Percentiles rank a stretch among this genome's conserved stretches.
Conservation (phyloP, 345 rosid genomes). For the Gossypium sturtianum region DNA sequence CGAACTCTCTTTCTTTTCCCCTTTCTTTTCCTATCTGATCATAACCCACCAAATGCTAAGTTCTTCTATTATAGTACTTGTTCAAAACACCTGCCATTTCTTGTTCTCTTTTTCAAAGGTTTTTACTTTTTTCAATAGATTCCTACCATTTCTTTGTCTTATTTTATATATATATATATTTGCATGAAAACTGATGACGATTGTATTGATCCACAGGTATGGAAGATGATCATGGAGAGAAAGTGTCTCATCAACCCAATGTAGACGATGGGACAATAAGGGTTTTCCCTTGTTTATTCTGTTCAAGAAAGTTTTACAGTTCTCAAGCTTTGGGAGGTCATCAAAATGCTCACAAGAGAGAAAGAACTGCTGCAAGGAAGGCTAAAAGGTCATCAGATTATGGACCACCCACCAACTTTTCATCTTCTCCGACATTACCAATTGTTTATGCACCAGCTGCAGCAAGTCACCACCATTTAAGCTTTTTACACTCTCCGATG, state of each 20-base stretch:
- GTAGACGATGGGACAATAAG: constrained; percentile 33
- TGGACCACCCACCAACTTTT: constrained; percentile 23
- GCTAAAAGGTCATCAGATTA: constrained; percentile 52
- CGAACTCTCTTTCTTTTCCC: neutral
- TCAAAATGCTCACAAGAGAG: constrained; percentile 95
- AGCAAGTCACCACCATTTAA: constrained; percentile 24
- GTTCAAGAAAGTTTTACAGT: constrained; percentile 78
- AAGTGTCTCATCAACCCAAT: constrained; percentile 18
- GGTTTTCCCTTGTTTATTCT: constrained; percentile 68
- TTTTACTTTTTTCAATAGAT: neutral
- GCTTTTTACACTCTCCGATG: constrained; percentile 42
- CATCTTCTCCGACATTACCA: constrained; percentile 34
- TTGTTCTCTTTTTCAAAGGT: neutral
- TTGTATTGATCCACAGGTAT: constrained; percentile 18
- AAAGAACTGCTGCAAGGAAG: constrained; percentile 67
- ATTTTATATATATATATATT: neutral
- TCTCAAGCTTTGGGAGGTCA: constrained; percentile 97
- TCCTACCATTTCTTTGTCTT: neutral
- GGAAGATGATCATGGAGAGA: constrained; percentile 31
- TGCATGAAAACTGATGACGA: neutral
- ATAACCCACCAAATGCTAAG: constrained; percentile 8
- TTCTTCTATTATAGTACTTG: constrained; percentile 2
- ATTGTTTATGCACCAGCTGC: constrained; percentile 28
- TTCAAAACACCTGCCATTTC: constrained; percentile 5
- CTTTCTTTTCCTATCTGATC: neutral